Evolutionary conservation across 768 basidiomycete species (phyloP), one percentile per base, ranked within the genome.

Genomic region (Nidula microcarpa): DNA sequence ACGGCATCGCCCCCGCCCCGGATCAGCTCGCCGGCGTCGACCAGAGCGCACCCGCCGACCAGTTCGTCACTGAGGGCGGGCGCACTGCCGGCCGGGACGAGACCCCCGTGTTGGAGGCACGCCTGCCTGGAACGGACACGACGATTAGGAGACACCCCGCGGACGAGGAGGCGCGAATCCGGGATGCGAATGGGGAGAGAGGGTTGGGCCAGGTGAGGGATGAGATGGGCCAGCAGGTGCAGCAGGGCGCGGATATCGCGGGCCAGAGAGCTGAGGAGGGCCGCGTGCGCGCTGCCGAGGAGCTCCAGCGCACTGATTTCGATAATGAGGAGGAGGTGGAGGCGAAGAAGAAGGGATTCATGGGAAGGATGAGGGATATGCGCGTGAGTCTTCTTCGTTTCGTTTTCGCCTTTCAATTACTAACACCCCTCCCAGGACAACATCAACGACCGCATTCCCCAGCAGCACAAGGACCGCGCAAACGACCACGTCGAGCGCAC

Each of bases 21-120:
- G 85, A 89, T 43, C 68, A 65, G 0, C 78, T 97, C 37, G 67
- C 74, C n/a, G 68, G 67, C 6, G 82, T 91, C 37, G 84, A 95
- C 67, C 77, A 90, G 46, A 64, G 87, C 36, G 91, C 82, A 0
- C 83, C 89, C 0, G 65, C 76, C 14, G 83, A 87, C 62, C 74
- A 87, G 59, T 94, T 89, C 65, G 68, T 85, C 56, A 78, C 73
- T 52, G 78, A 71, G 47, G 73, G 72, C 32, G 73, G 73, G 6
- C 66, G 69, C 16, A 37, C 53, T 2, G 64, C 60, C 2, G 70
- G 67, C 1, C 58, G 58, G 0, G 52, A 61, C 6, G 74, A 74
- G 53, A 70, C 69, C 2, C 72, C 73, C 6, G 62, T 72, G 1
- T 53, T 70, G 5, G 68, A 73, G 39, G 68, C 62, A 0, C 51